Evolutionary conservation across 2,329 filamentous ascomycete genomes (phyloP).

Genomic region (Aureobasidium melanogenum): DNA sequence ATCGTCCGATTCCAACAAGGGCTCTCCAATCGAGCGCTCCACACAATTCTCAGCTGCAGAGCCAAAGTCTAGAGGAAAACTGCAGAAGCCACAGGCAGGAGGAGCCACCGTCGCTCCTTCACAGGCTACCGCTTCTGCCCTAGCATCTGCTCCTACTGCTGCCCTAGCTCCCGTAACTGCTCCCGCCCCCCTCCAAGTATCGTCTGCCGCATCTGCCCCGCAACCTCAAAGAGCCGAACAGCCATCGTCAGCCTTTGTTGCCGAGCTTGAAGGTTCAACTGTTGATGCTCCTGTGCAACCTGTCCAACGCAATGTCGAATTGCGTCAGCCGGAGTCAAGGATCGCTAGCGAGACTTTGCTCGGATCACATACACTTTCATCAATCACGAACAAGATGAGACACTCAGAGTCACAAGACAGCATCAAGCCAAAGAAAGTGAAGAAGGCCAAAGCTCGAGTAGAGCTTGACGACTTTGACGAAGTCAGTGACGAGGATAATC

Average conservation of each 20-base stretch:
- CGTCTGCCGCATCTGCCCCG: not conserved
- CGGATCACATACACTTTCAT: conserved; percentile 17
- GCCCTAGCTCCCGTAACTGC: not conserved
- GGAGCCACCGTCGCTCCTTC: not conserved
- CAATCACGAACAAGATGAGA: conserved; percentile 37
- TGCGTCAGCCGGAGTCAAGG: not conserved
- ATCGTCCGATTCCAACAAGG: not conserved
- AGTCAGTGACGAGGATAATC: conserved; percentile 34
- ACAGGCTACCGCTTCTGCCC: not conserved
- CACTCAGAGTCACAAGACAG: conserved; percentile 26
- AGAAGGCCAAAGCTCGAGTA: conserved; percentile 52
- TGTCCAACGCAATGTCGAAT: conserved; percentile 23
- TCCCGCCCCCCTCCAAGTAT: not conserved
- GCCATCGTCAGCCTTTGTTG: conserved; percentile 19
- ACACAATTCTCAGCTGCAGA: not conserved
- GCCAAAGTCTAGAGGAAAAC: conserved; percentile 15
- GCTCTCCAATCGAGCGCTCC: not conserved
- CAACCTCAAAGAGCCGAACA: not conserved
- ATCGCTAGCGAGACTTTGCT: not conserved
- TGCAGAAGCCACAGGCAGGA: conserved; percentile 17
- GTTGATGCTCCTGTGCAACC: conserved; percentile 27
- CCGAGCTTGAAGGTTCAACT: conserved; percentile 30
- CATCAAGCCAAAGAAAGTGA: conserved; percentile 47
- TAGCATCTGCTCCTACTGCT: conserved; percentile 2
- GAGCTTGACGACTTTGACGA: conserved; percentile 65